Evolutionary conservation across 202 grass and related monocot genomes (phyloP).

Genomic region (Panicum hallii): DNA sequence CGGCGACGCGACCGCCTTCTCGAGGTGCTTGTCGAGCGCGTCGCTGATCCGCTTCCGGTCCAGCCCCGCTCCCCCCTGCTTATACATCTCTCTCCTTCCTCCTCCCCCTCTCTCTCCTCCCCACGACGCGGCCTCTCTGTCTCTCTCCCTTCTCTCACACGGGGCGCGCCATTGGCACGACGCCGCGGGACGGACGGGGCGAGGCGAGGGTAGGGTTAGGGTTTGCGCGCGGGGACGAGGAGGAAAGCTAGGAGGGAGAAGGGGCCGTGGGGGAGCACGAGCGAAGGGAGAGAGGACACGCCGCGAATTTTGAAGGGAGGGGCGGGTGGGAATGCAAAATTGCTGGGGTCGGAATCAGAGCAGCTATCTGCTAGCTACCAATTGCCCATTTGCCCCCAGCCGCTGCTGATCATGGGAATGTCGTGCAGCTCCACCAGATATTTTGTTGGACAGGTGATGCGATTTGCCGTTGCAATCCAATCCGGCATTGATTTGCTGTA

Average conservation of each 20-base stretch:
- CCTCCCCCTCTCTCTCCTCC: not conserved
- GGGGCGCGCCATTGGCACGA: constrained; percentile 40
- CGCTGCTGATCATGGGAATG: constrained; percentile 30
- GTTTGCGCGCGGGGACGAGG: not conserved
- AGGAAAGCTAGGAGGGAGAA: not conserved
- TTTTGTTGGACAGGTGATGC: constrained; percentile 31
- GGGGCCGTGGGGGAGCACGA: constrained; percentile 1
- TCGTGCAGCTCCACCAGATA: constrained; percentile 44
- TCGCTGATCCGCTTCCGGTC: constrained; percentile 71
- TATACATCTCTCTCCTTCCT: constrained; percentile 48
- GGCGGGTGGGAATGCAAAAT: constrained; percentile 46
- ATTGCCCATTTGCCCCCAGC: not conserved
- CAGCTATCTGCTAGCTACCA: not conserved
- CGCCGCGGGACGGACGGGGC: constrained; percentile 21
- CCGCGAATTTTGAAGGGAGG: constrained; percentile 32
- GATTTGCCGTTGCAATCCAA: constrained; percentile 30
- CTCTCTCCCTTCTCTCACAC: constrained; percentile 20
- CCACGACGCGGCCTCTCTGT: no score
- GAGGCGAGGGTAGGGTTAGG: constrained; percentile 46
- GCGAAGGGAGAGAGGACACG: constrained; percentile 17
- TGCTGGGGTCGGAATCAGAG: constrained; percentile 1
- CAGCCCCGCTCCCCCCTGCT: constrained; percentile 47
- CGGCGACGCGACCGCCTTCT: constrained; percentile 59
- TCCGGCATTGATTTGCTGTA: constrained; percentile 31
- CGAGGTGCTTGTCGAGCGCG: constrained; percentile 67